Base-by-base conservation (phyloP, 2,329 filamentous ascomycete genomes). In the Pyricularia sp. region DNA sequence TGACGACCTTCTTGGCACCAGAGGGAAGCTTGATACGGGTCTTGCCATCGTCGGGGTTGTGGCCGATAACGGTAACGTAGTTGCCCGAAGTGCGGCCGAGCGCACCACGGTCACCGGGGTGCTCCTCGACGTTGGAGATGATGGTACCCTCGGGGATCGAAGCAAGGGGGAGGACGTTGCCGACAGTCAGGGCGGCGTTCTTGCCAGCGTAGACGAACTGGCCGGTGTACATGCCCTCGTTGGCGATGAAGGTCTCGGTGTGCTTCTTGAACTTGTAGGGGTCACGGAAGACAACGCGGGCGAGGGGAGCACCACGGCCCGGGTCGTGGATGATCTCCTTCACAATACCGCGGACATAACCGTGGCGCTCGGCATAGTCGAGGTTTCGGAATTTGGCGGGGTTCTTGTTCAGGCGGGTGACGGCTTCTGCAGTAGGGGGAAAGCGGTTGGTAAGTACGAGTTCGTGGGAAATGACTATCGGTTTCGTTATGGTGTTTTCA, bases 161-260 rank as follows among this genome's bases (percentile, higher is more conserved):
- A 78, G 87, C 86, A 73, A 99, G 88, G 71, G 94, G 94, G 70
- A 99, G 91, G 78, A 99, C 82, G 87, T 99, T 99, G 81, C 94
- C 94, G 80, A 99, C 88, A 76, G 90, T 97, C 77, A 99, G 87
- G 72, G 89, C 85, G 75, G 94, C 94, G 84, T 96, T 94, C 91
- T 99, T 99, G 79, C 94, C 94, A 78, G 93, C 94, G 83, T 99
- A 99, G 89, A 99, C 92, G 87, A 99, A 99, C 83, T 99, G 94
- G 79, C 94, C 94, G 72, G 94, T 97, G 91, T 97, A 99, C 93
- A 97, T 97, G 84, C 94, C 94, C 86, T 97, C 94, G 84, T 97
- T 99, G 82, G 94, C 94, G 78, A 99, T 99, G 89, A 99, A 97
- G 74, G 94, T 99, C 89, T 99, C 93, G 80, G 89, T 93, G 79